phyloP scores from a whole-genome alignment of 2,329 filamentous ascomycete species.

The Cercospora sp. region DNA sequence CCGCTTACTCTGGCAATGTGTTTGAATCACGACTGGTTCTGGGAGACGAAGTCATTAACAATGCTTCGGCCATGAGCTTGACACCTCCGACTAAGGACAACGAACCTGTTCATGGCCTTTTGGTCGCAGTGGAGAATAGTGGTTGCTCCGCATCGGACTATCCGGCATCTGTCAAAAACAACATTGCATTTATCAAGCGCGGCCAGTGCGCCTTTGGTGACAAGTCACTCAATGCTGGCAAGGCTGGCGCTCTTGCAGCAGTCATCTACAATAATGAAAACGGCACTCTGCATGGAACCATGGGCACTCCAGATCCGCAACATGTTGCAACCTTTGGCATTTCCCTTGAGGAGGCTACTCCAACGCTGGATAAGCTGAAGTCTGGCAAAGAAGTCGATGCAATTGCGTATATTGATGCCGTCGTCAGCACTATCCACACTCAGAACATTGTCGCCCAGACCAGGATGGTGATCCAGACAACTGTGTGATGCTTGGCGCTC shows the following conservation, averaged over 20 bases:
- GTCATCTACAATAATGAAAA: conserved; percentile 75
- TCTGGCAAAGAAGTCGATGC: conserved; percentile 21
- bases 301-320: conserved; percentile 65
- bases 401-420: conserved; percentile 30
- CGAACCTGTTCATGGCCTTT: conserved; percentile 33
- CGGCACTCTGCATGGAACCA: conserved; percentile 51
- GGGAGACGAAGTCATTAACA: conserved; percentile 60
- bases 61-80: conserved; percentile 58
- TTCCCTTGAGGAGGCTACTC: conserved; percentile 39
- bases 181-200: conserved; percentile 70
- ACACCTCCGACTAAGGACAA: conserved; percentile 31
- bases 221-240: conserved; percentile 69
- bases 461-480: conserved; percentile 54
- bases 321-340: conserved; percentile 71
- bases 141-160: conserved; percentile 69
- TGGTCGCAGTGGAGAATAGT: conserved; percentile 58
- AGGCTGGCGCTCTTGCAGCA: conserved; percentile 68
- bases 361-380: conserved; percentile 25
- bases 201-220: conserved; percentile 70
- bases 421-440: conserved; percentile 26
- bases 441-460: conserved; percentile 27
- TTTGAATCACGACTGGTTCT: conserved; percentile 47
- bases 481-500: conserved; percentile 42
- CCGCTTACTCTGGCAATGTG: conserved; percentile 33
- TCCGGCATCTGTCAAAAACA: conserved; percentile 58